Evolutionary conservation across 257 asterid genomes (phyloP).

Genomic region (Fraxinus excelsior): DNA sequence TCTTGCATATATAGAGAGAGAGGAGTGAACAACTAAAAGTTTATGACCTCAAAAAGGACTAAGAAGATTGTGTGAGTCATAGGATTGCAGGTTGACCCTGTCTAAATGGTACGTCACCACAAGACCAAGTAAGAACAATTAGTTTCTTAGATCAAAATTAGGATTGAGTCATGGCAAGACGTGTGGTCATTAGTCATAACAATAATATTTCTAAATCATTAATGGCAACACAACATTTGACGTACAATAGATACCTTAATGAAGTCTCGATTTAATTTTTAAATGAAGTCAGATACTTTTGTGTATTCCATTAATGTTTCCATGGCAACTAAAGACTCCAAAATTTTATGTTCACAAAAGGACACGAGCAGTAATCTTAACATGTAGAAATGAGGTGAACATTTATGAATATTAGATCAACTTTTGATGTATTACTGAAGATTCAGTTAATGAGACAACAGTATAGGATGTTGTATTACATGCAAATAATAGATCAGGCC

Average conservation of each 20-base stretch:
- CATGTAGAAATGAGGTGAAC: not conserved
- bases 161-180: not conserved
- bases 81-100: not conserved
- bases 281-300: too few species aligned
- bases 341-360: not conserved
- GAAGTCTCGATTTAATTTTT: not conserved
- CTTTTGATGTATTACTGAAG: not conserved
- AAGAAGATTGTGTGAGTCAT: not conserved
- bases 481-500: not conserved
- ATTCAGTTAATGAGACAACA: not conserved
- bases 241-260: not conserved
- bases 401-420: too few species aligned
- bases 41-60: not conserved
- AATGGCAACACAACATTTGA: constrained; percentile 1
- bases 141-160: not conserved
- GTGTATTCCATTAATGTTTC: too few species aligned
- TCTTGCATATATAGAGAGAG: not conserved
- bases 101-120: not conserved
- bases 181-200: not conserved
- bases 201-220: not conserved
- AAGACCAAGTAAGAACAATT: not conserved
- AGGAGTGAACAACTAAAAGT: too few species aligned
- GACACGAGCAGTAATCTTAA: not conserved
- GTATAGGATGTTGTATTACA: not conserved
- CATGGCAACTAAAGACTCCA: too few species aligned